Evolutionary conservation across 2,329 filamentous ascomycete genomes (phyloP).

Genomic region (Aspergillus ustus): DNA sequence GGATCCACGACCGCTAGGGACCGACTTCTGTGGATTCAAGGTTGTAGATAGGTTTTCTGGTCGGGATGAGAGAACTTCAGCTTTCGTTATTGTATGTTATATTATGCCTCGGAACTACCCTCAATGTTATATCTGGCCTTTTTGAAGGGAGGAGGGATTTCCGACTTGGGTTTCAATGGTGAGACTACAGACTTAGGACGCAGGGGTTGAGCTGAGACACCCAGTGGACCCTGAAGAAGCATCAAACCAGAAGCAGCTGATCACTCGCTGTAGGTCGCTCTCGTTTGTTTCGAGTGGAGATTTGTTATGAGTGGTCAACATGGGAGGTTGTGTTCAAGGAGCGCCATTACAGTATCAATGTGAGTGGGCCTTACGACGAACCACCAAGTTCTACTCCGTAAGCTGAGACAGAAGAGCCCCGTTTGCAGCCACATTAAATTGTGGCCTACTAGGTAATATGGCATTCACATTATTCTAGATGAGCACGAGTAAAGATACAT

Average conservation of each 20-base stretch:
- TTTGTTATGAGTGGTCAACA: neutral
- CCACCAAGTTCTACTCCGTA: too few species aligned
- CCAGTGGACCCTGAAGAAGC: neutral
- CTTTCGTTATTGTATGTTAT: neutral
- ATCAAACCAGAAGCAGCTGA: neutral
- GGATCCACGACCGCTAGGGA: neutral
- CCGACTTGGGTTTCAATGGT: neutral
- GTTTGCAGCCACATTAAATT: neutral
- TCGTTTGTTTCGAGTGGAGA: neutral
- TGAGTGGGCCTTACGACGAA: too few species aligned
- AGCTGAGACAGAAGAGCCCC: too few species aligned
- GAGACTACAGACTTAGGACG: neutral
- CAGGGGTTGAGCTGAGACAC: neutral
- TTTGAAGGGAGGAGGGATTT: neutral
- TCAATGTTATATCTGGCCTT: neutral
- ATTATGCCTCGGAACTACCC: neutral
- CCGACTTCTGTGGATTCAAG: conserved; percentile 7
- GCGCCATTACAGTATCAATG: neutral
- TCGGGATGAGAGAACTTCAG: neutral
- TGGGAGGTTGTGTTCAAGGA: neutral
- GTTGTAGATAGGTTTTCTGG: neutral
- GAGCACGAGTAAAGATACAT: neutral
- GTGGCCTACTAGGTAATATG: neutral
- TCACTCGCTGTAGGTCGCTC: neutral
- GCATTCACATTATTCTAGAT: conserved; percentile 1